phyloP scores from a whole-genome alignment of 345 rosid species.

The Angophora floribunda region DNA sequence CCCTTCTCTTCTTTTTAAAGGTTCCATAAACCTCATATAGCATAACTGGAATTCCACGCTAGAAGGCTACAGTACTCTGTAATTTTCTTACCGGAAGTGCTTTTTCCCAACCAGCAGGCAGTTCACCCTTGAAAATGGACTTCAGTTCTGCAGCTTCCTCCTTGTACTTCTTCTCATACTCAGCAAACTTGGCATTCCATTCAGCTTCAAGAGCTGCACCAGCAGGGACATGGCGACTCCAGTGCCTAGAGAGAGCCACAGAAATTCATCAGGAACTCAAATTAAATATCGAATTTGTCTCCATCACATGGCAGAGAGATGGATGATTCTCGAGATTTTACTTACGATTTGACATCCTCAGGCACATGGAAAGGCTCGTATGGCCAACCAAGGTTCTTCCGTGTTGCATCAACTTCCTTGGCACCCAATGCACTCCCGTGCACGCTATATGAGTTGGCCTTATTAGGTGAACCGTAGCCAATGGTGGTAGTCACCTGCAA shows the following conservation, averaged over 20 bases:
- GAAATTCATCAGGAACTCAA: background rate
- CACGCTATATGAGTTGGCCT: conserved; percentile 88
- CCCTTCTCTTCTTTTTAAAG: background rate
- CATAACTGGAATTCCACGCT: background rate
- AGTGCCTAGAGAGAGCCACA: conserved; percentile 45
- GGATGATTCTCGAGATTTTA: background rate
- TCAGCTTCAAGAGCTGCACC: conserved; percentile 81
- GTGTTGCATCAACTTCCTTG: conserved; percentile 99
- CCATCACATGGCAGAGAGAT: background rate
- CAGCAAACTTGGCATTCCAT: conserved; percentile 83
- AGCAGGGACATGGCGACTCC: conserved; percentile 73
- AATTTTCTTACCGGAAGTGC: conserved; percentile 68
- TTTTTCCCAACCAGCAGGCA: conserved; percentile 92
- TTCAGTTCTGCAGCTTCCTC: conserved; percentile 94
- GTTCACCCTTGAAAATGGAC: conserved; percentile 62
- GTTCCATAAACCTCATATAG: background rate
- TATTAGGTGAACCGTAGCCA: conserved; percentile 98
- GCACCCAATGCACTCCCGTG: conserved; percentile 96
- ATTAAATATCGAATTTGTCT: background rate
- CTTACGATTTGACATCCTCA: conserved; percentile 80
- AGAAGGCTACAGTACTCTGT: background rate
- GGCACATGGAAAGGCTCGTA: conserved; percentile 93
- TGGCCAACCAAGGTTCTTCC: conserved; percentile 98
- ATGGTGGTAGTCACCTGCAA: conserved; percentile 83
- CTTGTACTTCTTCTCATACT: conserved; percentile 75